Conservation (phyloP, 176 grass and related monocot genomes). For the Cenchrus americanus region DNA sequence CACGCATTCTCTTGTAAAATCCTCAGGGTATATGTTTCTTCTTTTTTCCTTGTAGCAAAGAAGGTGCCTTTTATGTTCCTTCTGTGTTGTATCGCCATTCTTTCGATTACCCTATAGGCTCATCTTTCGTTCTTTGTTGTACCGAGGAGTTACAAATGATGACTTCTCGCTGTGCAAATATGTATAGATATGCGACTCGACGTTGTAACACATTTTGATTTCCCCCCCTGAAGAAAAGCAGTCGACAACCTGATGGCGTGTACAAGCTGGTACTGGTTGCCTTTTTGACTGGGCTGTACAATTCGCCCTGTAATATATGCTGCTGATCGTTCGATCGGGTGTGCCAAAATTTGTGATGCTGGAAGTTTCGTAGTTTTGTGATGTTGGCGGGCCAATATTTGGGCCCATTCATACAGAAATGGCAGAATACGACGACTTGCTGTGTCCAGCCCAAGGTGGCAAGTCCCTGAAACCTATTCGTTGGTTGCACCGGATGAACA, state of each 20-base stretch:
- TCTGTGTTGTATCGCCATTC: constrained; percentile 61
- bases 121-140: constrained; percentile 27
- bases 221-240: constrained; percentile 21
- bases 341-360: background rate
- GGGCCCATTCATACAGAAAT: too few relatives aligned
- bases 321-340: background rate
- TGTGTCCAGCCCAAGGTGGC: background rate
- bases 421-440: background rate
- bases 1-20: constrained; percentile 59
- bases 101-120: constrained; percentile 40
- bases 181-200: constrained; percentile 73
- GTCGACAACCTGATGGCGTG: constrained; percentile 12
- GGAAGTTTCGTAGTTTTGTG: too few relatives aligned
- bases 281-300: background rate
- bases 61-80: constrained; percentile 76
- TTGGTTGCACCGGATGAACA: too few relatives aligned
- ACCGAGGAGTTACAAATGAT: constrained; percentile 53
- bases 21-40: constrained; percentile 51
- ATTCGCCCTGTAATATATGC: background rate
- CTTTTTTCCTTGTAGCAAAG: constrained; percentile 58
- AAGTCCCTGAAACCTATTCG: too few relatives aligned
- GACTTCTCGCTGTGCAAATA: constrained; percentile 46
- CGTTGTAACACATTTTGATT: constrained; percentile 55
- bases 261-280: background rate
- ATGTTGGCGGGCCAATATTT: background rate